phyloP scores from a whole-genome alignment of 2,329 filamentous ascomycete genomes.

The Phialophora tarda region DNA sequence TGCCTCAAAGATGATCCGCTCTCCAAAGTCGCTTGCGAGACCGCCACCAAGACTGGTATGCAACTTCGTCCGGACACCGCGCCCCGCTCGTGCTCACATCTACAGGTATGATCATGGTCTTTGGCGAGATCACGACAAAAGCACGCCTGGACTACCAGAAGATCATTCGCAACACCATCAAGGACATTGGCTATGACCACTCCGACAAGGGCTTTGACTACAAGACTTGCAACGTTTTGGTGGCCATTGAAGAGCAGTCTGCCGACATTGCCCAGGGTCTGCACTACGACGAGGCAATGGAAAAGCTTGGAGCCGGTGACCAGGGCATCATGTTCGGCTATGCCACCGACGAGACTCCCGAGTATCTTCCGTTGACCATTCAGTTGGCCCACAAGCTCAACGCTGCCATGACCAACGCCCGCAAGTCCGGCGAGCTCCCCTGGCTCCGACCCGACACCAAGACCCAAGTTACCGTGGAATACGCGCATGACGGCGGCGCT shows the following conservation, averaged over 20 bases:
- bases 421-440: conserved; percentile 82
- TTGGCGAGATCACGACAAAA: conserved; percentile 98
- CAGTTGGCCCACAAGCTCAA: conserved; percentile 97
- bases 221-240: conserved; percentile 98
- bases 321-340: conserved; percentile 99
- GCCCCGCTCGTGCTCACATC: conserved; percentile 17
- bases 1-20: conserved; percentile 92
- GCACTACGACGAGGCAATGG: conserved; percentile 95
- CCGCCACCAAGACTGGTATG: conserved; percentile 95
- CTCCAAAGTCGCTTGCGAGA: conserved; percentile 99
- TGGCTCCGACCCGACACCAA: conserved; percentile 99
- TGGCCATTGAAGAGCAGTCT: conserved; percentile 99
- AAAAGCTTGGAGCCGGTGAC: conserved; percentile 98
- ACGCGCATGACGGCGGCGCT: conserved; percentile 93
- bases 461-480: conserved; percentile 99
- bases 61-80: conserved; percentile 17
- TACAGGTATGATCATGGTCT: conserved; percentile 88
- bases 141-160: conserved; percentile 96
- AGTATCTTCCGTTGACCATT: conserved; percentile 92
- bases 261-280: conserved; percentile 99
- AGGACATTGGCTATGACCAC: conserved; percentile 98
- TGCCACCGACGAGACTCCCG: conserved; percentile 97
- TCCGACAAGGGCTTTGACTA: conserved; percentile 99
- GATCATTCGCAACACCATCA: conserved; percentile 90
- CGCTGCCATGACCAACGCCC: conserved; percentile 87